Conservation (phyloP, 345 rosid genomes). For the Aquilaria yunnanensis region DNA sequence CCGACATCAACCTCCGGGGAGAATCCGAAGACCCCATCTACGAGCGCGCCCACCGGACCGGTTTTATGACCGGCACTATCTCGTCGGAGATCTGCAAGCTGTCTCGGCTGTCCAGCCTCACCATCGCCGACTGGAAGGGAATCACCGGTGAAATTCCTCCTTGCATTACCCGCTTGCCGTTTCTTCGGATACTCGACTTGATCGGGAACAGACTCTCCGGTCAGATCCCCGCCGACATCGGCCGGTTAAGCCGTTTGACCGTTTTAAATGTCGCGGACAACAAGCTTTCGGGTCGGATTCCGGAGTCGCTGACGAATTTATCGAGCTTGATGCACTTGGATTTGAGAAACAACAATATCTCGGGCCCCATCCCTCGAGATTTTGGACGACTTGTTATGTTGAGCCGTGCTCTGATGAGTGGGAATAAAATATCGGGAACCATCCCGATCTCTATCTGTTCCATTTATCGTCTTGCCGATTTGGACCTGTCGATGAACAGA, state of each 20-base stretch:
- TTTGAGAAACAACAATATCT: constrained; percentile 54
- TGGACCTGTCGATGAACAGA: constrained; percentile 65
- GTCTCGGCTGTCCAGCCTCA: constrained; percentile 54
- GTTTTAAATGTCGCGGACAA: constrained; percentile 83
- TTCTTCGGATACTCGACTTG: constrained; percentile 62
- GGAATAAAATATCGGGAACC: constrained; percentile 50
- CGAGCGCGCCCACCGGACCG: constrained; percentile 50
- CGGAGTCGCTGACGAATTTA: constrained; percentile 48
- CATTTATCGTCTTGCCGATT: constrained; percentile 78
- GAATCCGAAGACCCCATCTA: constrained; percentile 87
- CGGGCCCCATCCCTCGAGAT: constrained; percentile 49
- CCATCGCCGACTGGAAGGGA: constrained; percentile 89
- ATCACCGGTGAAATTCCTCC: constrained; percentile 71
- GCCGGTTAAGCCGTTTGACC: constrained; percentile 50
- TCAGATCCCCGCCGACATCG: constrained; percentile 48
- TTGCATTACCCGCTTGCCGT: constrained; percentile 55
- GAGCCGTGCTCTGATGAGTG: constrained; percentile 67
- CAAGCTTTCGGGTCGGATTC: constrained; percentile 58
- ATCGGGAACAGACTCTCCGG: constrained; percentile 76
- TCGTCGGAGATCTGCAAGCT: constrained; percentile 58
- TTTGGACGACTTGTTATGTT: constrained; percentile 61
- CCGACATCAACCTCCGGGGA: constrained; percentile 88
- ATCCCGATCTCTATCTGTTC: constrained; percentile 50
- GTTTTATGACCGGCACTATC: constrained; percentile 75
- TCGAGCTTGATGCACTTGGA: constrained; percentile 83